A percentile compares a stretch with the other conserved stretches of the same genome.
These are phyloP conservation scores for Fusarium cyanostomum DNA, from an alignment of 2,329 filamentous ascomycete genomes.

Conservation along the genomic window DNA sequence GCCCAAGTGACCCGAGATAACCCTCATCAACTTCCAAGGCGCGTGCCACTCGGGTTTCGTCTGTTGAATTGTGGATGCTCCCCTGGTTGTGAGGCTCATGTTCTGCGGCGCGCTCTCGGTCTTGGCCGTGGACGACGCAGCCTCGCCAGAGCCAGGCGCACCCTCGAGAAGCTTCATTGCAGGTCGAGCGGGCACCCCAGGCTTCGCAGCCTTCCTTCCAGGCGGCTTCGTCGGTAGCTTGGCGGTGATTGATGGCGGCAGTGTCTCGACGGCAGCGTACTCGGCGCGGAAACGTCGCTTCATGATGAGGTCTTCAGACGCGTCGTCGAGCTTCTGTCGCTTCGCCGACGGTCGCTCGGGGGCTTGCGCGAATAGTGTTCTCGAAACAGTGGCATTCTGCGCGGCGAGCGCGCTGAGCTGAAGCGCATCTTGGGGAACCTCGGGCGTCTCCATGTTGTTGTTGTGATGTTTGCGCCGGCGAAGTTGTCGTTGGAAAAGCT, in stretches of 20 bases:
- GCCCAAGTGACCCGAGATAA: constrained; percentile 94
- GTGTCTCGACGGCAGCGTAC: constrained; percentile 79
- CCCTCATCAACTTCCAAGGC: constrained; percentile 98
- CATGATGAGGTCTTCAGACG: constrained; percentile 47
- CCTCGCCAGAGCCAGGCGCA: constrained; percentile 48
- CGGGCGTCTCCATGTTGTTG: constrained; percentile 48
- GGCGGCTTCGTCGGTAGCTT: constrained; percentile 70
- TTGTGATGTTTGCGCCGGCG: constrained; percentile 11
- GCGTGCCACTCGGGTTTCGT: constrained; percentile 94
- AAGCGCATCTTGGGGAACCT: constrained; percentile 46
- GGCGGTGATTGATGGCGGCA: constrained; percentile 80
- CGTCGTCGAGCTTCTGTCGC: constrained; percentile 52
- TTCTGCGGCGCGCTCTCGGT: constrained; percentile 39
- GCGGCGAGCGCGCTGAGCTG: constrained; percentile 48
- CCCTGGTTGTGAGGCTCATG: constrained; percentile 47
- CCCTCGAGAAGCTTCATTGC: constrained; percentile 53
- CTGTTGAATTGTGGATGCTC: constrained; percentile 45
- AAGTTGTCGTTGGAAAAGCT: constrained; percentile 31
- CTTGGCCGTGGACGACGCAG: constrained; percentile 36
- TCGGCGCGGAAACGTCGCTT: constrained; percentile 71
- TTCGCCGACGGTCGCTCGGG: constrained; percentile 45
- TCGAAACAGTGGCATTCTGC: constrained; percentile 48
- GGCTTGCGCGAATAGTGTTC: constrained; percentile 46
- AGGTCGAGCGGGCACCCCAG: constrained; percentile 50
- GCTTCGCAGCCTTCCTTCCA: constrained; percentile 57